Percentiles rank a stretch among this genome's conserved stretches.
Conservation (phyloP, 1,139 yeast species). For the Yamadazyma blattariae region DNA sequence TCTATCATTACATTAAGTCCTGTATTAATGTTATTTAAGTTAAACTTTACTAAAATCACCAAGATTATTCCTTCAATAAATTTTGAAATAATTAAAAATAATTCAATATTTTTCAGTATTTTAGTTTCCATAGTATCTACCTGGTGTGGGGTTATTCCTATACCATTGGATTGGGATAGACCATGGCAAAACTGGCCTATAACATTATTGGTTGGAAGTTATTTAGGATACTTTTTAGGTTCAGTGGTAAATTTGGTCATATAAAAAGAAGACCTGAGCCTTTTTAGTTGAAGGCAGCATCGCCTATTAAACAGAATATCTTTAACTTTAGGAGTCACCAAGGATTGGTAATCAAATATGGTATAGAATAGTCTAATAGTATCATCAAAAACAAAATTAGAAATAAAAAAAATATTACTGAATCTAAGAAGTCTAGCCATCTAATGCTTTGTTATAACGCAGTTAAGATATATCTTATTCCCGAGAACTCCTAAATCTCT, state of each 20-base stretch:
- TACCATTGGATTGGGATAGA: slow-evolving; percentile 97
- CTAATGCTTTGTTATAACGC: too few relatives aligned
- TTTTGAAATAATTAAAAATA: slow-evolving; percentile 24
- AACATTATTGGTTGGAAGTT: slow-evolving; percentile 79
- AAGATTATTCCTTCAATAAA: slow-evolving; percentile 22
- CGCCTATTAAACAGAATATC: too few relatives aligned
- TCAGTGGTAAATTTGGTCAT: slow-evolving; percentile 18
- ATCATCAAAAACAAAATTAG: too few relatives aligned
- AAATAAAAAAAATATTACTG: too few relatives aligned
- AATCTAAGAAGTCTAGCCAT: too few relatives aligned
- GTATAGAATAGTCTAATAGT: too few relatives aligned
- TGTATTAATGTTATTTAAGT: slow-evolving; percentile 55
- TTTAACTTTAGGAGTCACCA: too few relatives aligned
- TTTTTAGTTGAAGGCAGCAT: background rate
- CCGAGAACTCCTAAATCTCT: too few relatives aligned
- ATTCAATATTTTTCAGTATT: slow-evolving; percentile 39
- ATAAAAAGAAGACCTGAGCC: too few relatives aligned
- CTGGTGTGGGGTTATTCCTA: slow-evolving; percentile 92
- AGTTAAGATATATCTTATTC: too few relatives aligned
- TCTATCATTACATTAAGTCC: slow-evolving; percentile 65
- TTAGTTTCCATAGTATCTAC: slow-evolving; percentile 66
- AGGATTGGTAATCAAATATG: too few relatives aligned
- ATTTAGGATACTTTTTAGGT: slow-evolving; percentile 68
- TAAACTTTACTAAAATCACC: slow-evolving; percentile 40
- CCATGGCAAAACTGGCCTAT: slow-evolving; percentile 99